Conservation (phyloP, 768 basidiomycete genomes). For the Phlebiopsis gigantea region DNA sequence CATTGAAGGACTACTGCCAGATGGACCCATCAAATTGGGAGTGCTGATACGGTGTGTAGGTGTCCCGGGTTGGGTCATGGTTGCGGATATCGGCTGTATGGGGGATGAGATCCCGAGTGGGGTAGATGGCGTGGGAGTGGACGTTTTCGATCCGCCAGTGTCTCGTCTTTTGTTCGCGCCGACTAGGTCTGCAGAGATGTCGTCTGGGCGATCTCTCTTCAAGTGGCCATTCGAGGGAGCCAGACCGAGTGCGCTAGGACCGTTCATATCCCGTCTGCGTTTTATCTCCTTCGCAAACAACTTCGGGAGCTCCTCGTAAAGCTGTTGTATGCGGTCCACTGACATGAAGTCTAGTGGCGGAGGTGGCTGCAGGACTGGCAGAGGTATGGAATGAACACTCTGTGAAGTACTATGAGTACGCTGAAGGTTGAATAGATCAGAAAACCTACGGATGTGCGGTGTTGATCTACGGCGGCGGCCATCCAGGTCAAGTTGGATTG, state of each 20-base stretch:
- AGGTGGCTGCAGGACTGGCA: slow-evolving; percentile 56
- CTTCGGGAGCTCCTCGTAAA: slow-evolving; percentile 56
- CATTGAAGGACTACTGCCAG: slow-evolving; percentile 21
- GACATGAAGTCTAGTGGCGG: slow-evolving; percentile 45
- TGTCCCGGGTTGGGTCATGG: slow-evolving; percentile 13
- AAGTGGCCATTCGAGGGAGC: slow-evolving; percentile 25
- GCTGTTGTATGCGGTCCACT: slow-evolving; percentile 56
- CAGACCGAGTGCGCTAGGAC: slow-evolving; percentile 16
- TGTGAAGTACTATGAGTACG: slow-evolving; percentile 23
- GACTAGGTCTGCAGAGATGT: slow-evolving; percentile 29
- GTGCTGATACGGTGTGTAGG: slow-evolving; percentile 14
- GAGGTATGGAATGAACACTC: slow-evolving; percentile 27
- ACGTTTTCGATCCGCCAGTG: slow-evolving; percentile 55
- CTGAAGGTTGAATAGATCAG: not conserved
- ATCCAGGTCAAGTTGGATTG: slow-evolving; percentile 71
- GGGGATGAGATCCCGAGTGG: slow-evolving; percentile 15
- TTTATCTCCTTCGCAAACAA: slow-evolving; percentile 50
- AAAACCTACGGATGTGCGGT: slow-evolving; percentile 4
- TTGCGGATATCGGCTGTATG: slow-evolving; percentile 10
- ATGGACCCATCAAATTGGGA: slow-evolving; percentile 6
- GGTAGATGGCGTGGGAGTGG: slow-evolving; percentile 28
- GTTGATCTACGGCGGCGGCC: slow-evolving; percentile 54
- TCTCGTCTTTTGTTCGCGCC: slow-evolving; percentile 58
- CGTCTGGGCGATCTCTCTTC: slow-evolving; percentile 62
- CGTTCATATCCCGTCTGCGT: slow-evolving; percentile 23